Evolutionary conservation across 257 asterid species (phyloP), one percentile per base, ranked within the genome.

Genomic region (Ajuga chamaepitys): DNA sequence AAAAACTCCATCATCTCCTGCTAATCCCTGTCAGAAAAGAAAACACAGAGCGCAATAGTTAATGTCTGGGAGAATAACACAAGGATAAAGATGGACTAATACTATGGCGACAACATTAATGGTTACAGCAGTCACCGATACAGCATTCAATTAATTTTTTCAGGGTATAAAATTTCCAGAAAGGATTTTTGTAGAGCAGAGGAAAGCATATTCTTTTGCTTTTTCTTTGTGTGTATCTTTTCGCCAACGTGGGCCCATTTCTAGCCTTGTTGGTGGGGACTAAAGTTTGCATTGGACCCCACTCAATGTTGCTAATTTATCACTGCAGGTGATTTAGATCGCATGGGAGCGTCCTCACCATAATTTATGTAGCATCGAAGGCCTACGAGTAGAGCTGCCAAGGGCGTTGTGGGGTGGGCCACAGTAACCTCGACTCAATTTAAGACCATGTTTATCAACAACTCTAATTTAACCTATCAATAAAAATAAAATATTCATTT

Each of bases 181-280:
- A 48, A 47, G 84, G 64, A 76, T 86, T 79, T 76, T 48, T 74
- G 72, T 63, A 16, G 63, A 54, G 73, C 46, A 74, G 86, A 75
- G 88, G 70, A 86, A 86, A 71, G 96, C 89, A 89, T 89, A 89
- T 89, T 82, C 95, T 70, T 66, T 72, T 71, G 77, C 72, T 46
- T 55, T 59, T 28, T 41, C 9, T 50, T 26, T 20, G 11, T 25
- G 62, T 25, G 11, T 41, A 32, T 30, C 35, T 38, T 50, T 50
- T 56, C 69, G 13, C 51, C 13, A 7, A 30, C 4, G 76, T 67
- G 70, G 77, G 80, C 62, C 66, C 7, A 22, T 20, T 52, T 53
- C 48, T 30, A 61, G 68, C 69, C 41, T 38, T 44, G 13, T 47
- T 38, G 65, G 66, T 67, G 78, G 68, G 64, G 72, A 25, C 65